Evolutionary conservation across 1,284 basidiomycete species (phyloP), one percentile per base, ranked within the genome.

Genomic region (Moesziomyces antarcticus): DNA sequence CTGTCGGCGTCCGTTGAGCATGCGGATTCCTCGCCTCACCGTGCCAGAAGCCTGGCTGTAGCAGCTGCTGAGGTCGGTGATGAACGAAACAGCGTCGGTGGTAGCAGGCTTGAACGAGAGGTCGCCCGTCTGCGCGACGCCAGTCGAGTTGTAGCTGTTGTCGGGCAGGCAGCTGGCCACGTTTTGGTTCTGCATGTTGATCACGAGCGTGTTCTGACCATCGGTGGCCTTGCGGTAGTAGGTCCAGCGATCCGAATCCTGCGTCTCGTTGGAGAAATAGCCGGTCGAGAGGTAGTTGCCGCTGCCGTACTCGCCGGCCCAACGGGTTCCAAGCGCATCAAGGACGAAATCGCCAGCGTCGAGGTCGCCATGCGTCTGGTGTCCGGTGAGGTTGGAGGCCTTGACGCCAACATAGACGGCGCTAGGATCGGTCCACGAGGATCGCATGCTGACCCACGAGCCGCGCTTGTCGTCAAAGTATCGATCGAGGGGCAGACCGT

Each of bases 291-390:
- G 85, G 84, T 98, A 98, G 85, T 97, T 89, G 35, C 89, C 94
- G 9, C 90, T 92, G 21, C 96, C 96, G 50, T 94, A 89, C 82
- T 99, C 96, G 66, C 97, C 97, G 40, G 92, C 93, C 93, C 94
- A 99, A 59, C 96, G 92, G 48, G 91, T 90, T 65, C 95, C 96
- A 79, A 97, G 87, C 18, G 94, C 95, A 84, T 99, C 97, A 46
- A 99, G 85, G 49, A 98, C 93, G 84, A 98, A 98, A 86, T 95
- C 93, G 76, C 95, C 95, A 54, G 88, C 88, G 83, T 97, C 95
- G 30, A 97, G 88, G 84, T 97, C 93, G 76, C 94, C 94, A 85
- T 97, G 94, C 1, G 92, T 94, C 86, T 97, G 93, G 61, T 85
- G 84, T 43, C 89, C 89, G 66, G 88, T 88, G 71, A 91, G 87